Base-by-base conservation (phyloP, 1,284 basidiomycete species). In the Xerocomus nothofagi region DNA sequence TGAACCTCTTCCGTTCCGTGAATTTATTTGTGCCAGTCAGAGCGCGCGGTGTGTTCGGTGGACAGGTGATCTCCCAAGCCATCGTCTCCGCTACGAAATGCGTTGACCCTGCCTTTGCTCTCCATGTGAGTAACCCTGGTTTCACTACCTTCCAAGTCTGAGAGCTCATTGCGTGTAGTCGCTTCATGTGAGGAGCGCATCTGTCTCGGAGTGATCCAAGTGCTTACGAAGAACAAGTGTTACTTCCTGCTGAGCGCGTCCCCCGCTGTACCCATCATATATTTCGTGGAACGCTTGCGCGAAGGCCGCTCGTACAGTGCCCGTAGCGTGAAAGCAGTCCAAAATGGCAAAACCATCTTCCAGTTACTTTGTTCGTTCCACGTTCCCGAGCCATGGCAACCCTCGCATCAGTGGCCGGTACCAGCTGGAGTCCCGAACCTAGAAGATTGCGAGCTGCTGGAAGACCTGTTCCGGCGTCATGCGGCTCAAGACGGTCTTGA, bases 51-150 rank as follows among this genome's bases (percentile, higher is more conserved):
- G 91, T 92, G 5, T 95, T 92, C 60, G 93, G 93, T 47, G 93
- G 93, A 56, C 88, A 91, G 66, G 92, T 95, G 51, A 93, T 96
- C 57, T 93, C 87, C 9, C 92, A 94, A 63, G 89, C 90, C 5
- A 73, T 93, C 26, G 81, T 88, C 14, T 83, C 90, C 12, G 91
- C 91, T 6, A 86, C 86, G 20, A 81, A 83, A 56, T 86, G 86
- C 39, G 84, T 94, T 1, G 73, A 83, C 45, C 71, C 81, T 17
- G 73, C 72, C n/a, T 86, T 81, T 64, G 78, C 79, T 15, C 71
- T 94, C 21, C 88, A 93, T 71, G 87, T 90, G 60, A 71, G 63
- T 17, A 15, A n/a, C 23, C 12, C 5, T 20, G 20, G 6, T 27
- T 27, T 10, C 20, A 6, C 15, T 9, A 6, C 9, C 33, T 36